These are phyloP conservation scores for Lachnellula occidentalis DNA, from an alignment of 2,329 filamentous ascomycete genomes.

Conservation along the genomic window DNA sequence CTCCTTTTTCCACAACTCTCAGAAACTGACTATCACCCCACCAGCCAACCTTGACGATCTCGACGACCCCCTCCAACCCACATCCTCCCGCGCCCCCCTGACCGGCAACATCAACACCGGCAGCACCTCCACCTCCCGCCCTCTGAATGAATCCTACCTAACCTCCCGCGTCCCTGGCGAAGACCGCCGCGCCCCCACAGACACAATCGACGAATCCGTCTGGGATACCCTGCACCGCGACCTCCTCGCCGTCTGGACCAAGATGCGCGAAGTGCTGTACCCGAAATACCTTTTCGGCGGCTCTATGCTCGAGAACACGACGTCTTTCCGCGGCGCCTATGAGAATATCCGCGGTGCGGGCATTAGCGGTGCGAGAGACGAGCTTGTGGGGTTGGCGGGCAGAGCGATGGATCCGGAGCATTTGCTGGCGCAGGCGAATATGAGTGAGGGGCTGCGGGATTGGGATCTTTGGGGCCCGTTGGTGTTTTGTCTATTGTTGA, in stretches of 20 bases:
- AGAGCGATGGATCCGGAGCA: constrained; percentile 59
- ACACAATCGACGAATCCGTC: constrained; percentile 94
- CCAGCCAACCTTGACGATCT: constrained; percentile 59
- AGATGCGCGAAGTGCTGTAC: constrained; percentile 95
- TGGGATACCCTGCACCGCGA: constrained; percentile 97
- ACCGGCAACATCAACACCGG: constrained; percentile 68
- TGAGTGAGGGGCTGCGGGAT: constrained; percentile 86
- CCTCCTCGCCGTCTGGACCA: constrained; percentile 89
- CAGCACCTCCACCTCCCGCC: constrained; percentile 44
- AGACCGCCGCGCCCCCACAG: constrained; percentile 80
- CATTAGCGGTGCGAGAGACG: constrained; percentile 54
- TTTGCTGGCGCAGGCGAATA: constrained; percentile 56
- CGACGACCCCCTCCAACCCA: constrained; percentile 87
- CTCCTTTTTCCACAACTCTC: constrained; percentile 1
- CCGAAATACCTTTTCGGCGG: constrained; percentile 84
- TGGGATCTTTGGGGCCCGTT: constrained; percentile 99
- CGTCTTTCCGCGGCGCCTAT: constrained; percentile 54
- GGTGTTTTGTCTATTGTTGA: constrained; percentile 86
- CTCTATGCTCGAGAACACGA: constrained; percentile 55
- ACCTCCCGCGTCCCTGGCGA: constrained; percentile 88
- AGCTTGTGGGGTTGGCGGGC: constrained; percentile 55
- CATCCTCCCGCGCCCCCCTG: constrained; percentile 71
- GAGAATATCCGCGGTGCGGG: constrained; percentile 55
- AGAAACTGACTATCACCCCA: constrained; percentile 11
- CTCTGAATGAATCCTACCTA: constrained; percentile 72